A percentile compares a stretch with the other conserved stretches of the same genome.
phyloP scores from a whole-genome alignment of 202 grass and related monocot genomes.

The Brachypodium distachyon region DNA sequence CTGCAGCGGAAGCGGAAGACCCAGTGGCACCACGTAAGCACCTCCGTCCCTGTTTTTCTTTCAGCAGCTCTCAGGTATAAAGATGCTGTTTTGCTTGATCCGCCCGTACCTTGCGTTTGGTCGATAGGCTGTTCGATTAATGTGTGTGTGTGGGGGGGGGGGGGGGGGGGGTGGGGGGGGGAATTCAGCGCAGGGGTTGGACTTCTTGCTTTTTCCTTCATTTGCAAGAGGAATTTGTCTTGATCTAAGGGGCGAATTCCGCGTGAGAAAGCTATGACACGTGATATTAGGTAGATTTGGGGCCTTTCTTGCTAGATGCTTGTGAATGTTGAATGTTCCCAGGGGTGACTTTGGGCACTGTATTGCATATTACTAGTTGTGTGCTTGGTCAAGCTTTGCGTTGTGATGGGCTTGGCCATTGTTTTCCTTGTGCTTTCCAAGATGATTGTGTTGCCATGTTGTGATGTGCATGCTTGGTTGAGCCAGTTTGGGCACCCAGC shows the following conservation, averaged over 20 bases:
- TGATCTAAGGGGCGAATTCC: neutral
- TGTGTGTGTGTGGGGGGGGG: conserved; percentile 16
- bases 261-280: neutral
- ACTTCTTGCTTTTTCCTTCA: neutral
- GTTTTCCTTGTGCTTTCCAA: neutral
- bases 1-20: conserved; percentile 57
- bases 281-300: neutral
- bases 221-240: neutral
- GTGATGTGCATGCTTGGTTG: neutral
- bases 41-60: neutral
- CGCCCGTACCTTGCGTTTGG: neutral
- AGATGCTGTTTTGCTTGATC: conserved; percentile 5
- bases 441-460: neutral
- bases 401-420: neutral
- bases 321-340: neutral
- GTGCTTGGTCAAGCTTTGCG: neutral
- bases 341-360: neutral
- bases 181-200: neutral
- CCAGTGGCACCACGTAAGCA: conserved; percentile 53
- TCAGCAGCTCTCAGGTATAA: neutral
- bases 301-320: neutral
- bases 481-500: neutral
- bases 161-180: too few species aligned
- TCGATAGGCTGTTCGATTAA: conserved; percentile 28
- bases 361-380: neutral